Evolutionary conservation across 2,329 filamentous ascomycete species (phyloP), one percentile per base, ranked within the genome.

Genomic region (Arthroderma sp.): DNA sequence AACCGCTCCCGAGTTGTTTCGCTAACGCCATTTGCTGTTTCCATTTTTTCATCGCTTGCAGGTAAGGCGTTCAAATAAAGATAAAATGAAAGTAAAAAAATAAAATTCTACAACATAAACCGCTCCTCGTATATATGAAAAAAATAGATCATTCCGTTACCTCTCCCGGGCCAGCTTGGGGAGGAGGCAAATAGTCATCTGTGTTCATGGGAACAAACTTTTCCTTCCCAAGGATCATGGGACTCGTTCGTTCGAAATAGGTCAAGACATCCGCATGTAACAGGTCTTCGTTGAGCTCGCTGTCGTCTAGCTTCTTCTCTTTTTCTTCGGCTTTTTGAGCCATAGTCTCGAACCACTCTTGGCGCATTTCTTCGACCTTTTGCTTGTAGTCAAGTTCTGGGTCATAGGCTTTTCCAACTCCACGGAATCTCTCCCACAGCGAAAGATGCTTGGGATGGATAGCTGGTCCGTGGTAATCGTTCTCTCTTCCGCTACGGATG

Each of bases 401-500:
- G 63, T 95, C 71, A 69, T 95, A 96, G 60, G 75, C 62, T 72
- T 91, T 93, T 63, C 81, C 79, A 11, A 83, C 74, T 42, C 86
- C 87, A 44, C 77, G 74, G 50, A 85, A 64, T 49, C 85, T 81
- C 73, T 96, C 89, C 83, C 85, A 96, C 42, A 88, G 62, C 5
- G 83, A 89, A 50, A 96, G 69, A 60, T 96, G 89, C 62, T 83
- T 77, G 40, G 85, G 82, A 71, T 96, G 87, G 48, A 96, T 80
- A 48, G 89, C 89, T 44, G 94, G 81, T 53, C 89, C 89, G 67
- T 94, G 88, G 70, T 96, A 96, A 40, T 95, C 85, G 29, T 78
- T 50, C 53, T 80, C 81, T 48, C 79, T 78, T 49, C 86, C 87
- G 2, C 77, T 71, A 48, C 85, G 81, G 61, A 96, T 85, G 67